These are phyloP conservation scores for Entonaema liquescens DNA, from an alignment of 495 filamentous ascomycete species.

Conservation along the genomic window DNA sequence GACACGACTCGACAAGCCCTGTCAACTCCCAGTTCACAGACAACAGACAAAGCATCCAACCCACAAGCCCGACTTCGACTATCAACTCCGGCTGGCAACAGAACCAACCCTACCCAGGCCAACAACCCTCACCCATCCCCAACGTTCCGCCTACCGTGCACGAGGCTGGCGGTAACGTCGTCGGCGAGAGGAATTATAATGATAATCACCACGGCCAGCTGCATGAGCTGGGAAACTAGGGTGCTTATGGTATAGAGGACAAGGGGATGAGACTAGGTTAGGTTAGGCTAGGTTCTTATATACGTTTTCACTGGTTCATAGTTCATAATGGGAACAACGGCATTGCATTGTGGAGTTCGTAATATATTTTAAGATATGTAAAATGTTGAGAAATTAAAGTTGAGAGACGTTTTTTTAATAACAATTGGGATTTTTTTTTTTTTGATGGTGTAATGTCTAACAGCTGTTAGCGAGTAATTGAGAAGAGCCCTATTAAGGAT, in stretches of 20 bases:
- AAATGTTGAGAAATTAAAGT: not conserved
- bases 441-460: too few relatives aligned
- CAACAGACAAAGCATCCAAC: conserved; percentile 34
- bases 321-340: not conserved
- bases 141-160: conserved; percentile 43
- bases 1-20: conserved; percentile 44
- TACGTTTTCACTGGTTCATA: not conserved
- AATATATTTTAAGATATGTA: not conserved
- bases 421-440: too few relatives aligned
- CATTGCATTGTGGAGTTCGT: not conserved
- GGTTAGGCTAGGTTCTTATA: not conserved
- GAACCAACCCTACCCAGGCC: conserved; percentile 10
- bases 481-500: too few relatives aligned
- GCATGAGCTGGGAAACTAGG: conserved; percentile 40
- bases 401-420: too few relatives aligned
- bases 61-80: conserved; percentile 40
- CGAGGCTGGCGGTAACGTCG: conserved; percentile 46
- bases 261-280: not conserved
- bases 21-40: conserved; percentile 39
- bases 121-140: conserved; percentile 5
- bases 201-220: conserved; percentile 45
- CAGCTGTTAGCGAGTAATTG: too few relatives aligned
- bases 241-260: not conserved
- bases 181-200: conserved; percentile 41
- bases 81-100: conserved; percentile 39